Evolutionary conservation across 352 stramenopile genomes (phyloP).

Genomic region (Globisporangium lucens): DNA sequence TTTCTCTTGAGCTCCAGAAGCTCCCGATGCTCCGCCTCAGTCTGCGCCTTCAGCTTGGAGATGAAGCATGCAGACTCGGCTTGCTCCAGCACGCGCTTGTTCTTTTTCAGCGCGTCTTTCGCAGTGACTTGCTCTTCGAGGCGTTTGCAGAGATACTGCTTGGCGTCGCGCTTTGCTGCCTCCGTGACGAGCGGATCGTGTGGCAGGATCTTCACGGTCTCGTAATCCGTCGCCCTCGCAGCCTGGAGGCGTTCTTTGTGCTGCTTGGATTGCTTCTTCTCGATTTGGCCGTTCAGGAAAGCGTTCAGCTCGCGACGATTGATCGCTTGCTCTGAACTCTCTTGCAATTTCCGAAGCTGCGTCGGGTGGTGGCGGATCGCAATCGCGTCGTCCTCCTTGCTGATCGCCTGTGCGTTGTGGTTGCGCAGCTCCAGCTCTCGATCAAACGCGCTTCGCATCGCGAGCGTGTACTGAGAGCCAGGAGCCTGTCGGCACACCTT

Average conservation of each 20-base stretch:
- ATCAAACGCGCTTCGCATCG: slow-evolving; percentile 31
- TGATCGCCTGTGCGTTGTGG: background rate
- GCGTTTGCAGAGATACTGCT: slow-evolving; percentile 39
- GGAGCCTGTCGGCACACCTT: slow-evolving; percentile 15
- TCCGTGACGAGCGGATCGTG: slow-evolving; percentile 28
- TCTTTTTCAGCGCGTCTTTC: slow-evolving; percentile 36
- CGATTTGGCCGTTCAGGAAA: slow-evolving; percentile 50
- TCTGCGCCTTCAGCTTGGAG: slow-evolving; percentile 38
- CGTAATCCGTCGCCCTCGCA: slow-evolving; percentile 12
- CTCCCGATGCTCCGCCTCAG: slow-evolving; percentile 27
- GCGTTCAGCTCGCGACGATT: slow-evolving; percentile 42
- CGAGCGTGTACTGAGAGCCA: slow-evolving; percentile 22
- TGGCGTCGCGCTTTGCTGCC: slow-evolving; percentile 28
- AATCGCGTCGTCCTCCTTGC: slow-evolving; percentile 24
- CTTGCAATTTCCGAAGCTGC: slow-evolving; percentile 40
- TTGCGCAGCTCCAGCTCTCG: slow-evolving; percentile 25
- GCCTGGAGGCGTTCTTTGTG: slow-evolving; percentile 15
- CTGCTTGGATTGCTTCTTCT: slow-evolving; percentile 29
- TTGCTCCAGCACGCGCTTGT: slow-evolving; percentile 41
- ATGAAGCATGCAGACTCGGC: slow-evolving; percentile 59
- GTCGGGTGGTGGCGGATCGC: slow-evolving; percentile 23
- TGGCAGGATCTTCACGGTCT: slow-evolving; percentile 41
- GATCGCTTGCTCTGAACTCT: slow-evolving; percentile 35
- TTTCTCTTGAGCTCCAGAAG: slow-evolving; percentile 23
- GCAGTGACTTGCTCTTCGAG: slow-evolving; percentile 46